A percentile compares a stretch with the other conserved stretches of the same genome.
Conservation (phyloP, 768 basidiomycete species). For the Russula olivacea region DNA sequence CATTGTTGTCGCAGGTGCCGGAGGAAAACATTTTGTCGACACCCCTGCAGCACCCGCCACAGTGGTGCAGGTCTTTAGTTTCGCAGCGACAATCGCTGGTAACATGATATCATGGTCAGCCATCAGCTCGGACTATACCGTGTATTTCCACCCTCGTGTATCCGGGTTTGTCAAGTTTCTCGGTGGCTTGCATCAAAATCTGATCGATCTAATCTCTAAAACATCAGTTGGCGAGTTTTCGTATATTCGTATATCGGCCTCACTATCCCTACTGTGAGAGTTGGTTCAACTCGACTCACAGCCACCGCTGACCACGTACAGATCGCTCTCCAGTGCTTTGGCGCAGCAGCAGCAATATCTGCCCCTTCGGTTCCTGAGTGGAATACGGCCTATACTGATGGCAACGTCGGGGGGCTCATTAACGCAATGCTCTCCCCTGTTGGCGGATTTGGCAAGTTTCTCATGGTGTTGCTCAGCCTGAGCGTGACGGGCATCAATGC, state of each 20-base stretch:
- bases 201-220: not conserved
- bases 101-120: constrained; percentile 61
- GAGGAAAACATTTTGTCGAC: constrained; percentile 59
- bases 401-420: constrained; percentile 58
- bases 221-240: constrained; percentile 52
- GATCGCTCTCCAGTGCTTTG: constrained; percentile 48
- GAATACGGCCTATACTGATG: constrained; percentile 46
- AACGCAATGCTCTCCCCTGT: constrained; percentile 55
- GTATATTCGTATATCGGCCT: constrained; percentile 61
- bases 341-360: constrained; percentile 60
- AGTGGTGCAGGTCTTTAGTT: constrained; percentile 50
- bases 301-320: constrained; percentile 18
- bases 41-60: constrained; percentile 49
- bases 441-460: constrained; percentile 63
- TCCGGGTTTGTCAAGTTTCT: constrained; percentile 41
- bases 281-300: constrained; percentile 11
- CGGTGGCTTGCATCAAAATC: not conserved
- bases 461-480: constrained; percentile 67
- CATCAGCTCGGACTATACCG: constrained; percentile 68
- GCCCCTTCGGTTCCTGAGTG: constrained; percentile 52
- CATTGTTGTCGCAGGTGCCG: constrained; percentile 63
- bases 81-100: constrained; percentile 65
- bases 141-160: constrained; percentile 54
- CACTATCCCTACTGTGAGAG: constrained; percentile 49
- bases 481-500: constrained; percentile 77